These are phyloP conservation scores for Selenicereus undatus DNA, from an alignment of 148 eudicot genomes.

Conservation along the genomic window DNA sequence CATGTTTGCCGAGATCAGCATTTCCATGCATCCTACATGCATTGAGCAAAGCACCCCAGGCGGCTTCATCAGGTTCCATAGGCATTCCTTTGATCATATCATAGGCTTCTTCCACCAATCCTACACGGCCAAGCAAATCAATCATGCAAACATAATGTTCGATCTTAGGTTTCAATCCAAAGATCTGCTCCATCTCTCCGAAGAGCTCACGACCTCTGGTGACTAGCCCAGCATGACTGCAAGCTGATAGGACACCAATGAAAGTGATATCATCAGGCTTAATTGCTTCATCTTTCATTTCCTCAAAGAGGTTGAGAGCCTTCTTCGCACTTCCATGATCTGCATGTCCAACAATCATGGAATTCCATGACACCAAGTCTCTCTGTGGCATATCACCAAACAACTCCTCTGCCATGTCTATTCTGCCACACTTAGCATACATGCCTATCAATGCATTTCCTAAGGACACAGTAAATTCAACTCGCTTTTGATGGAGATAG, in stretches of 20 bases:
- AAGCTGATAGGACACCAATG: slow-evolving; percentile 55
- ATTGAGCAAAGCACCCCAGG: slow-evolving; percentile 66
- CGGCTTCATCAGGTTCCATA: slow-evolving; percentile 59
- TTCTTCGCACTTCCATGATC: slow-evolving; percentile 56
- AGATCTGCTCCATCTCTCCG: slow-evolving; percentile 33
- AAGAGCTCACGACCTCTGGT: slow-evolving; percentile 40
- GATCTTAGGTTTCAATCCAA: slow-evolving; percentile 36
- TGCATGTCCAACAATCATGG: slow-evolving; percentile 57
- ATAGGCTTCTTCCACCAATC: slow-evolving; percentile 48
- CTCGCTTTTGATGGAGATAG: slow-evolving; percentile 36
- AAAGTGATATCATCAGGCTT: slow-evolving; percentile 59
- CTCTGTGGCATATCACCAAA: slow-evolving; percentile 44
- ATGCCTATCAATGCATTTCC: slow-evolving; percentile 58
- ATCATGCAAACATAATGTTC: slow-evolving; percentile 70
- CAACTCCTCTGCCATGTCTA: slow-evolving; percentile 46
- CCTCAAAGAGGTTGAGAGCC: slow-evolving; percentile 49
- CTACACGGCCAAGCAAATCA: slow-evolving; percentile 60
- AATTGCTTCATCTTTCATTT: slow-evolving; percentile 33
- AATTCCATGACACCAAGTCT: slow-evolving; percentile 57
- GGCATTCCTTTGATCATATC: slow-evolving; percentile 47
- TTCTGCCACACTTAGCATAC: slow-evolving; percentile 62
- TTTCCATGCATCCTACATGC: slow-evolving; percentile 60
- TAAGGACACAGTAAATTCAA: slow-evolving; percentile 31
- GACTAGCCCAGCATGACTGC: slow-evolving; percentile 63
- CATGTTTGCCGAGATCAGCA: slow-evolving; percentile 55